Conservation (phyloP, 2,329 filamentous ascomycete species). For the Lizonia empirigonia region DNA sequence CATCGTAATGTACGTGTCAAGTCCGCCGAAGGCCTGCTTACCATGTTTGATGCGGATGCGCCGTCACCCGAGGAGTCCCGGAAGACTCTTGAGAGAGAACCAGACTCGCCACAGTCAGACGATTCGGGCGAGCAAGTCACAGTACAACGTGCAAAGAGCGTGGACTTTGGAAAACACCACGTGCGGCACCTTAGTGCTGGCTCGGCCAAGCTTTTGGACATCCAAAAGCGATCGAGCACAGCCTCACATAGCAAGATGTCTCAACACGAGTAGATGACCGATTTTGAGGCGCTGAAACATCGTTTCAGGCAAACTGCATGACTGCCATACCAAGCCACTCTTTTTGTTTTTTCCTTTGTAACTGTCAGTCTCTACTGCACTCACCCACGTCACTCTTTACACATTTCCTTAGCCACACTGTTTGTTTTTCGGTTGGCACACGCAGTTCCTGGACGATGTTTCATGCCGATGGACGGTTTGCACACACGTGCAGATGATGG, state of each 20-base stretch:
- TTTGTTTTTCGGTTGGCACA: conserved; percentile 29
- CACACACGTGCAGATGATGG: neutral
- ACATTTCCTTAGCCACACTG: conserved; percentile 31
- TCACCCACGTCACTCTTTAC: conserved; percentile 36
- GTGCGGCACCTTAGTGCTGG: conserved; percentile 76
- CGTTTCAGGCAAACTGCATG: conserved; percentile 25
- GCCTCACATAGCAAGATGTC: conserved; percentile 33
- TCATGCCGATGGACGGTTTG: neutral
- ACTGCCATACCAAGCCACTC: conserved; percentile 44
- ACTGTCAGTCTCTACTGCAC: conserved; percentile 35
- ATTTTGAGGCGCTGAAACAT: conserved; percentile 22
- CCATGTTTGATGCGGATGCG: conserved; percentile 53
- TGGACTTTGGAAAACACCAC: conserved; percentile 70
- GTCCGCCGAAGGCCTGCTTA: conserved; percentile 65
- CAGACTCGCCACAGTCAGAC: conserved; percentile 42
- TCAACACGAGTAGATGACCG: conserved; percentile 29
- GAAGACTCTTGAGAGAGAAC: conserved; percentile 37
- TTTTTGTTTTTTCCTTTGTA: conserved; percentile 47
- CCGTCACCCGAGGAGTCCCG: conserved; percentile 35
- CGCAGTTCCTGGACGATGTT: conserved; percentile 17
- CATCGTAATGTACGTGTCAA: conserved; percentile 63
- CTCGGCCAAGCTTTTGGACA: conserved; percentile 74
- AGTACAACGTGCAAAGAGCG: conserved; percentile 70
- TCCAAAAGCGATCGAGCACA: conserved; percentile 51
- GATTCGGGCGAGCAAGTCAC: conserved; percentile 29